These are phyloP conservation scores for Phytophthora macrochlamydospora DNA, from an alignment of 352 stramenopile genomes.

Conservation along the genomic window DNA sequence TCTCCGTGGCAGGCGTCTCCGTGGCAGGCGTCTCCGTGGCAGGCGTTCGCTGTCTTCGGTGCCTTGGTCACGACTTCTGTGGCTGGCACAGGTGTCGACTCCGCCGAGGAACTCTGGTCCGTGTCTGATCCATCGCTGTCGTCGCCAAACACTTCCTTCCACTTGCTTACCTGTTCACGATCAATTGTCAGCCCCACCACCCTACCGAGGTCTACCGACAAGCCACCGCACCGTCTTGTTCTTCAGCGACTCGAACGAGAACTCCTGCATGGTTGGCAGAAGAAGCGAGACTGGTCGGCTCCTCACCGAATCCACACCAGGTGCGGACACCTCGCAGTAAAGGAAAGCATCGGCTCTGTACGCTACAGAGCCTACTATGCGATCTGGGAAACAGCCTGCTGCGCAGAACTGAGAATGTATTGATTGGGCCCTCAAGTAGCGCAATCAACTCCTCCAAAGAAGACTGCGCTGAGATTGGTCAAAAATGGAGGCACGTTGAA, in stretches of 20 bases:
- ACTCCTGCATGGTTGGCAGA: slow-evolving; percentile 31
- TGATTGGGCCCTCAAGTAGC: too few relatives aligned
- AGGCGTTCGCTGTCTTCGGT: not conserved
- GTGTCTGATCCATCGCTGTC: slow-evolving; percentile 12
- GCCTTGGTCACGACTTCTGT: slow-evolving; percentile 1
- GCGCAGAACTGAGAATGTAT: slow-evolving; percentile 18
- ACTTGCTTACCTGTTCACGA: slow-evolving; percentile 11
- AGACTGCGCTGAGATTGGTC: too few relatives aligned
- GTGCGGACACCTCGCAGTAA: not conserved
- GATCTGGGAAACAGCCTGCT: slow-evolving; percentile 30
- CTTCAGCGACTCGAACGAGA: slow-evolving; percentile 30
- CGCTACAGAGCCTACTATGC: slow-evolving; percentile 23
- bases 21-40: too few relatives aligned
- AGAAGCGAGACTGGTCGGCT: slow-evolving; percentile 32
- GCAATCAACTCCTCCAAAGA: too few relatives aligned
- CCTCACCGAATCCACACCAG: slow-evolving; percentile 27
- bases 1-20: not conserved
- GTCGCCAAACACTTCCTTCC: slow-evolving; percentile 15
- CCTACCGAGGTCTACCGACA: not conserved
- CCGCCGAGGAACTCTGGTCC: not conserved
- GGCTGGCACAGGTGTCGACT: not conserved
- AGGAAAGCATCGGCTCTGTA: slow-evolving; percentile 14
- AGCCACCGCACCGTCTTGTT: slow-evolving; percentile 24
- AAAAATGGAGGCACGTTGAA: too few relatives aligned
- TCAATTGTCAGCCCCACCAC: not conserved